phyloP scores from a whole-genome alignment of 2,329 filamentous ascomycete genomes.

The Xylariaceae sp. region DNA sequence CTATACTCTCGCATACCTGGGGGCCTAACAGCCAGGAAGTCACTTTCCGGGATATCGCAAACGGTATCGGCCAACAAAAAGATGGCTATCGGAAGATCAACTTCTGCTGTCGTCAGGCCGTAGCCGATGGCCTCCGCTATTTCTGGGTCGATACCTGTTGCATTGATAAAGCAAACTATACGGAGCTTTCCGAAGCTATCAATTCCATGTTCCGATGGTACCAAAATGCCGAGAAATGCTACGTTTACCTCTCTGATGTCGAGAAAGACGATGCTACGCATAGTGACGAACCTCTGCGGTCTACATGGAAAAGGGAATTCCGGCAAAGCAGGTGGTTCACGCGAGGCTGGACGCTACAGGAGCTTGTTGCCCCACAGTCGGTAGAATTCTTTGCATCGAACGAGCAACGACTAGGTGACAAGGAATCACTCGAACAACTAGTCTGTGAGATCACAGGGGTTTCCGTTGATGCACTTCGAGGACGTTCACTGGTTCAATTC shows the following conservation, averaged over 20 bases:
- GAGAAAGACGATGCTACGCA: neutral
- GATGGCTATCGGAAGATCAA: constrained; percentile 5
- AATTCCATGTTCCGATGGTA: no score
- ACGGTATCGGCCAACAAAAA: constrained; percentile 1
- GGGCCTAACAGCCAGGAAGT: no score
- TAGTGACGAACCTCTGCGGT: neutral
- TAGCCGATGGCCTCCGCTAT: constrained; percentile 3
- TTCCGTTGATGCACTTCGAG: neutral
- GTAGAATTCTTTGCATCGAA: constrained; percentile 3
- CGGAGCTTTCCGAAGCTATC: no score
- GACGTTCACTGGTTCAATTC: neutral
- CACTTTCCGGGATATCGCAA: no score
- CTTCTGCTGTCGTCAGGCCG: constrained; percentile 2
- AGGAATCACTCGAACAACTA: constrained; percentile 2
- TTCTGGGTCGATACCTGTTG: no score
- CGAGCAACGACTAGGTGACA: constrained; percentile 2
- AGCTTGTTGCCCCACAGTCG: constrained; percentile 6
- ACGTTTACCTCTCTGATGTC: constrained; percentile 8
- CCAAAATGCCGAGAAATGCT: constrained; percentile 2
- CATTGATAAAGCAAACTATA: no score
- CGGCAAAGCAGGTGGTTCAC: no score
- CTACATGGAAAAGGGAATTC: constrained; percentile 1
- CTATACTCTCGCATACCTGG: no score
- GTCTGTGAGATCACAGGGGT: constrained; percentile 1
- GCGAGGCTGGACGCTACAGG: no score